phyloP scores from a whole-genome alignment of 352 stramenopile genomes.

The Phytopythium chamaehyphon region DNA sequence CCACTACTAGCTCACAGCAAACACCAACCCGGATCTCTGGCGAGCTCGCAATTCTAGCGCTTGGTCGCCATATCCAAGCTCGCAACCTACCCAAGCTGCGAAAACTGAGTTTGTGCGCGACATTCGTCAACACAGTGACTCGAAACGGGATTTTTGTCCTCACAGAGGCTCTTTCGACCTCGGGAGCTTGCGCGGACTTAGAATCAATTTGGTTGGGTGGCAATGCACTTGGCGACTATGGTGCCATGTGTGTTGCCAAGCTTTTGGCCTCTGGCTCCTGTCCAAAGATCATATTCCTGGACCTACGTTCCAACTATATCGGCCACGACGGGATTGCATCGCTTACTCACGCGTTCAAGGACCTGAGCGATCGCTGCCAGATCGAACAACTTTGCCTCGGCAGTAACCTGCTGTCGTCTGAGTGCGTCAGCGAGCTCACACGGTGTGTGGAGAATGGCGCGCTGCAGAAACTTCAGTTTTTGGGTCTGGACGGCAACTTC shows the following conservation, averaged over 20 bases:
- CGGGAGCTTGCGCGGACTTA: slow-evolving; percentile 8
- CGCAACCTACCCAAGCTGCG: slow-evolving; percentile 8
- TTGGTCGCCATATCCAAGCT: slow-evolving; percentile 6
- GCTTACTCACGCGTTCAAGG: slow-evolving; percentile 7
- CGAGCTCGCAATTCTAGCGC: slow-evolving; percentile 11
- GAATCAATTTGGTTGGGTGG: slow-evolving; percentile 16
- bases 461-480: slow-evolving; percentile 12
- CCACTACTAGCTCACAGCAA: slow-evolving; percentile 1
- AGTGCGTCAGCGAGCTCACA: slow-evolving; percentile 8
- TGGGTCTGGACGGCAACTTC: slow-evolving; percentile 27
- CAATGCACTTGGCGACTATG: slow-evolving; percentile 23
- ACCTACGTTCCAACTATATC: slow-evolving; percentile 25
- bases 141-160: slow-evolving; percentile 17
- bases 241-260: slow-evolving; percentile 13
- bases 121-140: slow-evolving; percentile 18
- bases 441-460: slow-evolving; percentile 4
- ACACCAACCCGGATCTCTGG: slow-evolving; percentile 3
- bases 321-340: slow-evolving; percentile 18
- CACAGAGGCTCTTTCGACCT: slow-evolving; percentile 7
- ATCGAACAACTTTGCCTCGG: slow-evolving; percentile 20
- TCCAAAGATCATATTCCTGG: slow-evolving; percentile 11
- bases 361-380: background rate
- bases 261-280: slow-evolving; percentile 6
- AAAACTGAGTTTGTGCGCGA: slow-evolving; percentile 12
- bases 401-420: slow-evolving; percentile 18